Evolutionary conservation across 768 basidiomycete species (phyloP).

Genomic region (Mycena metata): DNA sequence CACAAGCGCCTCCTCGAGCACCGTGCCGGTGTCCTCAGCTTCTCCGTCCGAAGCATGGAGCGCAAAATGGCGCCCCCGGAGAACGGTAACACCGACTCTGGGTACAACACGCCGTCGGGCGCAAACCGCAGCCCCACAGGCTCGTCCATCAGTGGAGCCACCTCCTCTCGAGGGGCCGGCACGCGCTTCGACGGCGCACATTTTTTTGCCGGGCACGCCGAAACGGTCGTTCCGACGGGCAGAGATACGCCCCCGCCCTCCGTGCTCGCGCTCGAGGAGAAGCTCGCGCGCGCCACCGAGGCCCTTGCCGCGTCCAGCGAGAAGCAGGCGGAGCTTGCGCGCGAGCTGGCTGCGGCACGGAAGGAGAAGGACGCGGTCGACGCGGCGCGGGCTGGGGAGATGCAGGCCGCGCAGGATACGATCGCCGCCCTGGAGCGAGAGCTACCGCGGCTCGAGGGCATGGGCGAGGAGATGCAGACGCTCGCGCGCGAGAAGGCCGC

Average conservation of each 20-base stretch:
- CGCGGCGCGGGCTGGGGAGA: slow-evolving; percentile 72
- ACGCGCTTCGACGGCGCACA: slow-evolving; percentile 85
- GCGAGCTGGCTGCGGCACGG: slow-evolving; percentile 71
- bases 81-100: slow-evolving; percentile 60
- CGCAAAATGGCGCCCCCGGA: slow-evolving; percentile 54
- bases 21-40: slow-evolving; percentile 84
- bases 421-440: slow-evolving; percentile 70
- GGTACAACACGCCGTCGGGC: slow-evolving; percentile 66
- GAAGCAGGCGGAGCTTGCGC: slow-evolving; percentile 71
- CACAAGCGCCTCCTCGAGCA: slow-evolving; percentile 80
- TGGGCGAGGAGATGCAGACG: slow-evolving; percentile 61
- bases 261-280: slow-evolving; percentile 70
- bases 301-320: slow-evolving; percentile 70
- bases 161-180: slow-evolving; percentile 53
- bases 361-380: slow-evolving; percentile 81
- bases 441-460: slow-evolving; percentile 61
- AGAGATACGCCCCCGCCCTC: slow-evolving; percentile 60
- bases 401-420: slow-evolving; percentile 76
- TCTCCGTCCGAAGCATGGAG: slow-evolving; percentile 78
- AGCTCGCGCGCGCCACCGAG: slow-evolving; percentile 71
- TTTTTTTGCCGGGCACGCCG: slow-evolving; percentile 86
- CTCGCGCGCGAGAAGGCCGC: slow-evolving; percentile 62
- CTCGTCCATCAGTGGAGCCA: slow-evolving; percentile 59
- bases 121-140: slow-evolving; percentile 64
- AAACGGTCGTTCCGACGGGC: slow-evolving; percentile 69